phyloP scores from a whole-genome alignment of 108 stramenopile species.

The Nitzschia palea region DNA sequence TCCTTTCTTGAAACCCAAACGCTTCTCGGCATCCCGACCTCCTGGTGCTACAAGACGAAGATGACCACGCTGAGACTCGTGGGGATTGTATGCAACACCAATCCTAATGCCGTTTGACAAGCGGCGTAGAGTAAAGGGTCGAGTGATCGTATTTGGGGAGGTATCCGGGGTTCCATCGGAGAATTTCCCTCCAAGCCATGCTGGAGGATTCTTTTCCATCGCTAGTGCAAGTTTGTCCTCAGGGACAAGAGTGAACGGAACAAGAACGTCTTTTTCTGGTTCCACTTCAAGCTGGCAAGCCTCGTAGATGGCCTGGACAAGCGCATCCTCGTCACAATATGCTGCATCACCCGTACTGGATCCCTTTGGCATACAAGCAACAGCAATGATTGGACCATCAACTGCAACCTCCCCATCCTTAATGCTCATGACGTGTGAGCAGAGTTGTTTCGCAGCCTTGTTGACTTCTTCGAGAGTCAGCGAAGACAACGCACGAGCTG shows the following conservation, averaged over 20 bases:
- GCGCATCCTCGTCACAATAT: constrained; percentile 64
- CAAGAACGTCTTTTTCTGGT: constrained; percentile 84
- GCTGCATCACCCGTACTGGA: constrained; percentile 41
- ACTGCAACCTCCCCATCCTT: constrained; percentile 63
- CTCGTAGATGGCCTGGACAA: constrained; percentile 74
- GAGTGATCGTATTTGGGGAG: constrained; percentile 77
- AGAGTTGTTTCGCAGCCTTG: constrained; percentile 87
- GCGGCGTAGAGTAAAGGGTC: constrained; percentile 85
- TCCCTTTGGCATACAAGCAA: constrained; percentile 84
- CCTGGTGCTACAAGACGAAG: constrained; percentile 91
- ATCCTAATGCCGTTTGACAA: constrained; percentile 85
- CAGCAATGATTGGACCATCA: constrained; percentile 70
- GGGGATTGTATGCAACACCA: constrained; percentile 74
- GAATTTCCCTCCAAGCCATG: constrained; percentile 76
- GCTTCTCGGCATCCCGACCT: constrained; percentile 88
- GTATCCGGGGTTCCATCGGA: constrained; percentile 90
- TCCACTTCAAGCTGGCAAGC: constrained; percentile 79
- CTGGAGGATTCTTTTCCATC: constrained; percentile 61
- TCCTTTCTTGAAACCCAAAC: constrained; percentile 77
- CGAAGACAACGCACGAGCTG: constrained; percentile 81
- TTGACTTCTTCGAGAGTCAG: constrained; percentile 95
- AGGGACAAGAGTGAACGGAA: constrained; percentile 80
- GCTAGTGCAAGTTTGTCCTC: constrained; percentile 67
- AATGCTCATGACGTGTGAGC: constrained; percentile 87
- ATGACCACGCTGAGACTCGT: constrained; percentile 90